Evolutionary conservation across 2,329 filamentous ascomycete species (phyloP).

Genomic region (Pseudogymnoascus pannorum): DNA sequence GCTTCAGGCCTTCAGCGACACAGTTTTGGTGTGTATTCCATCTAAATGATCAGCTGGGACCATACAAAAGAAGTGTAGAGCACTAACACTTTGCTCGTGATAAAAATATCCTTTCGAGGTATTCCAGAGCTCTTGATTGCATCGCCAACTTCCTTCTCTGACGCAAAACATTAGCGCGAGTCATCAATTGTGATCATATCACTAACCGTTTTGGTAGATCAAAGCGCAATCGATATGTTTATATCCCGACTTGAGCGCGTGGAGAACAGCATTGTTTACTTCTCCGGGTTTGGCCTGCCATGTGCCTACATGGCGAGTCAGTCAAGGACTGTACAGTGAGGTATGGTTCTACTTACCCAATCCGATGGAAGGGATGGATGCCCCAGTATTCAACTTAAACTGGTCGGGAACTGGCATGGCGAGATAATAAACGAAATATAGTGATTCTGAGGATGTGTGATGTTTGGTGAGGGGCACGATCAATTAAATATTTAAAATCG

Average conservation of each 20-base stretch:
- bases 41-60: not conserved
- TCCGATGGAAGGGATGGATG: slow-evolving; percentile 32
- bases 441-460: slow-evolving; percentile 15
- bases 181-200: not conserved
- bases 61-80: not conserved
- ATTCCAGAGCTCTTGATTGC: slow-evolving; percentile 31
- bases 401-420: slow-evolving; percentile 9
- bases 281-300: slow-evolving; percentile 28
- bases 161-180: not conserved
- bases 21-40: slow-evolving; percentile 49
- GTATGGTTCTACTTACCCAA: slow-evolving; percentile 21
- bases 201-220: slow-evolving; percentile 15
- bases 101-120: slow-evolving; percentile 33
- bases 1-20: slow-evolving; percentile 40
- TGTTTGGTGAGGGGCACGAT: not conserved
- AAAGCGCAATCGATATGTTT: slow-evolving; percentile 18
- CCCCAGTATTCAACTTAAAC: slow-evolving; percentile 17
- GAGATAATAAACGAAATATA: slow-evolving; percentile 12
- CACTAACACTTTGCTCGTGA: slow-evolving; percentile 44
- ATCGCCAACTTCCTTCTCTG: slow-evolving; percentile 34
- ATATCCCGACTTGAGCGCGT: slow-evolving; percentile 58
- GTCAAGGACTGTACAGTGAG: not conserved
- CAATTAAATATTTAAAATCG: not conserved
- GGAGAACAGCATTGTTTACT: slow-evolving; percentile 41
- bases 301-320: not conserved